Percentiles rank a stretch among this genome's conserved stretches.
These are phyloP conservation scores for Prinsepia uniflora DNA, from an alignment of 306 rosid genomes.

Conservation along the genomic window DNA sequence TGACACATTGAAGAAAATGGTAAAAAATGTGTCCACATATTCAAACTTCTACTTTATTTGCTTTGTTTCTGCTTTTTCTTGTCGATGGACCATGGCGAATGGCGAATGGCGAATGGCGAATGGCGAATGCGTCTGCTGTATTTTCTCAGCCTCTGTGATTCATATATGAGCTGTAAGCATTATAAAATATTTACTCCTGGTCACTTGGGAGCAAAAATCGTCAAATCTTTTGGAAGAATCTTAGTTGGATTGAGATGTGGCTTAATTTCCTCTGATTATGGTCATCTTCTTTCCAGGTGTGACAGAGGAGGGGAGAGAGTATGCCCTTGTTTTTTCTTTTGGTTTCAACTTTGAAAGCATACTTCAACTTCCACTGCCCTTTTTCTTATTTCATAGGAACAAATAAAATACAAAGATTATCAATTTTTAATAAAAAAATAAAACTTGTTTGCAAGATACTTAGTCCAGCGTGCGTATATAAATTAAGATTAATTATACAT, in stretches of 20 bases:
- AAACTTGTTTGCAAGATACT: too few relatives aligned
- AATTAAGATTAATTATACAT: too few relatives aligned
- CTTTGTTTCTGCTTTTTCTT: conserved; percentile 1
- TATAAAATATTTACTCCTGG: neutral
- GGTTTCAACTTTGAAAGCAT: neutral
- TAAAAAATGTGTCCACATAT: neutral
- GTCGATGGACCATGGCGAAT: neutral
- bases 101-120: neutral
- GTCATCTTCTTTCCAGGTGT: conserved; percentile 14
- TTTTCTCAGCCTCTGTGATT: too few relatives aligned
- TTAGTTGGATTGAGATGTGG: conserved; percentile 18
- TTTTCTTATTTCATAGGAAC: too few relatives aligned
- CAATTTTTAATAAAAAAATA: too few relatives aligned
- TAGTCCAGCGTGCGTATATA: too few relatives aligned
- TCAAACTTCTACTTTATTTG: neutral
- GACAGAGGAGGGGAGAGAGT: too few relatives aligned
- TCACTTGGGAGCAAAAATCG: conserved; percentile 2
- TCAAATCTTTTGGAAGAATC: conserved; percentile 30
- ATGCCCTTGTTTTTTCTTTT: neutral
- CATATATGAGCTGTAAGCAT: neutral
- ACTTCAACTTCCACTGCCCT: neutral
- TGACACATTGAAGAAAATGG: neutral
- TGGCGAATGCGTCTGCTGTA: neutral
- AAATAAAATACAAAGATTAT: too few relatives aligned
- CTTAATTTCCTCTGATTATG: conserved; percentile 36